Conservation (phyloP, 2,329 filamentous ascomycete species). For the Diaporthe sp. region DNA sequence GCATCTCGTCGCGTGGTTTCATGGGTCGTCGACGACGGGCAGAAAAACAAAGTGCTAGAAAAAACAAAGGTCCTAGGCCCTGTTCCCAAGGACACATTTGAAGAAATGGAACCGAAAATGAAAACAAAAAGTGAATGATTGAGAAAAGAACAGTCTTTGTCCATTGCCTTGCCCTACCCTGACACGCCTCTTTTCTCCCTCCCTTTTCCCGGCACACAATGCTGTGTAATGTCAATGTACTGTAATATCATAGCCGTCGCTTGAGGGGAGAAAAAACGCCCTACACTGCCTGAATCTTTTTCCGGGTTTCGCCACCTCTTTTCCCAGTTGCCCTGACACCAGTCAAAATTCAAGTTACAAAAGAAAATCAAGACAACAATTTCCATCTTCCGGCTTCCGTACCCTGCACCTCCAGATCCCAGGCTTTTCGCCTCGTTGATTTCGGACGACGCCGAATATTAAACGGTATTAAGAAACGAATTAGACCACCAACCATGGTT, state of each 20-base stretch:
- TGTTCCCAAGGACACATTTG: not conserved
- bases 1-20: not conserved
- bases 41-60: not conserved
- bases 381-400: not conserved
- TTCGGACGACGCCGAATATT: conserved; percentile 4
- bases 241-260: conserved; percentile 13
- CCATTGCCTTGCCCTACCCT: not conserved
- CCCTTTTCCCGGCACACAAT: not conserved
- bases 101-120: not conserved
- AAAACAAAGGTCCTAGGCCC: not conserved
- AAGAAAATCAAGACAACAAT: not conserved
- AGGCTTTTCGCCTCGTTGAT: not conserved
- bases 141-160: conserved; percentile 13
- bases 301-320: conserved; percentile 27
- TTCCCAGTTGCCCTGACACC: conserved; percentile 21
- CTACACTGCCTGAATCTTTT: not conserved
- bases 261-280: conserved; percentile 10
- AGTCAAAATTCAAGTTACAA: not conserved
- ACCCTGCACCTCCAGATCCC: not conserved
- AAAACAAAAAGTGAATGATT: not conserved
- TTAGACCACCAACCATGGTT: conserved; percentile 1
- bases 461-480: not conserved
- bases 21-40: not conserved
- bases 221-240: conserved; percentile 20
- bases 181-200: not conserved